Evolutionary conservation across 2,329 filamentous ascomycete species (phyloP), one percentile per base, ranked within the genome.

Genomic region (Ampelomyces quisqualis): DNA sequence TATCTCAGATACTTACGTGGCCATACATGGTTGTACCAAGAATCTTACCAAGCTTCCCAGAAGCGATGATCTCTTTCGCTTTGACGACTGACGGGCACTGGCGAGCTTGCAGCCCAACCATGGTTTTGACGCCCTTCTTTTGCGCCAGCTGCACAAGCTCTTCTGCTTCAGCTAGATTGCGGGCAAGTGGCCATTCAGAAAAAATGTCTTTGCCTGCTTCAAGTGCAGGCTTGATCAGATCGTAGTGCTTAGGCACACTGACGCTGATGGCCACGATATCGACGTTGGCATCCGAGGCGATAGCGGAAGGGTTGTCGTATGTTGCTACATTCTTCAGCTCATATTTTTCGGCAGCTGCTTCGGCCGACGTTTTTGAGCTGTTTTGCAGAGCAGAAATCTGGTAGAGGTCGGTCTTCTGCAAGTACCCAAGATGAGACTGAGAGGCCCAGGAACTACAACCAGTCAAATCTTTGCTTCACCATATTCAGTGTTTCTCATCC

Each of bases 331-430:
- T 53, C 1, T 57, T 11, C 6, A 78, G 59, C 2, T 58, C 52
- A 49, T 73, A 73, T 1, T 55, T 53, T 8, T 59, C 30, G 0
- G 65, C 59, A 4, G 76, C 71, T 11, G 56, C 64, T 31, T 65
- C 48, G 0, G 74, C 73, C 2, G 70, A 70, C 5, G 69, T 64
- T 24, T 70, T 58, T 8, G 64, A 71, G 13, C 71, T 73, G 58
- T 79, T 79, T 49, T 72, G 70, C 1, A 79, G 63, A 6, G 75
- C 76, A n/a, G 70, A 68, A 43, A 79, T 71, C 20, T 71, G 60
- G 55, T 77, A 78, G 5, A 67, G 58, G 3, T 63, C 36, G 1
- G 61, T 61, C 2, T 56, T 54, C 8, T 49, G 51, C 2, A 71
- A 40, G 19, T 67, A 65, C 1, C 63, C 68, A 1, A 75, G 54